These are phyloP conservation scores for Mycena albidolilacea DNA, from an alignment of 768 basidiomycete genomes.

Conservation along the genomic window DNA sequence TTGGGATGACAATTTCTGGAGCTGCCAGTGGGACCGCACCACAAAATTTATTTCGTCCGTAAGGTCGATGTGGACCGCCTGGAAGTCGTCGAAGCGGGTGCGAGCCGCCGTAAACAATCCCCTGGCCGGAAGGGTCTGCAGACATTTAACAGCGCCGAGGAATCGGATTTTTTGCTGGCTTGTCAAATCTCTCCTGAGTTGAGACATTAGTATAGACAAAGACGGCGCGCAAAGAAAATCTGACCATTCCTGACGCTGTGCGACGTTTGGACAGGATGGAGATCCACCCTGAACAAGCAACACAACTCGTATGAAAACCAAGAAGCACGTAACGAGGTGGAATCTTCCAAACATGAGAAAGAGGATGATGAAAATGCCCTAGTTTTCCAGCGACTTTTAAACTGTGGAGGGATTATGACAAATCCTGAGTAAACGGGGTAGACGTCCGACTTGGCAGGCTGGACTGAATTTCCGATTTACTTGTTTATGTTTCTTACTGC, in stretches of 20 bases:
- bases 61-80: constrained; percentile 41
- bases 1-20: background rate
- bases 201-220: background rate
- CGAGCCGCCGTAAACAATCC: constrained; percentile 21
- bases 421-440: too few relatives aligned
- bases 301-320: background rate
- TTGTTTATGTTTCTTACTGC: too few relatives aligned
- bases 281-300: constrained; percentile 1
- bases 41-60: constrained; percentile 41
- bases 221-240: background rate
- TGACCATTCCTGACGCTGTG: constrained; percentile 25
- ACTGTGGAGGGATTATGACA: too few relatives aligned
- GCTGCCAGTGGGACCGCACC: constrained; percentile 17
- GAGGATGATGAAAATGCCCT: too few relatives aligned
- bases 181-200: constrained; percentile 24
- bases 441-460: too few relatives aligned
- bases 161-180: constrained; percentile 5
- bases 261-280: background rate
- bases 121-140: constrained; percentile 31
- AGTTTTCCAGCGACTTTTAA: too few relatives aligned
- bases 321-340: background rate
- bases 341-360: too few relatives aligned
- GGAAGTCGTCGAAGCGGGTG: constrained; percentile 45
- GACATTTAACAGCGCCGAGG: constrained; percentile 31
- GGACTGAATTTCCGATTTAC: too few relatives aligned